Base-by-base conservation (phyloP, 768 basidiomycete genomes). In the Russula ochroleuca region DNA sequence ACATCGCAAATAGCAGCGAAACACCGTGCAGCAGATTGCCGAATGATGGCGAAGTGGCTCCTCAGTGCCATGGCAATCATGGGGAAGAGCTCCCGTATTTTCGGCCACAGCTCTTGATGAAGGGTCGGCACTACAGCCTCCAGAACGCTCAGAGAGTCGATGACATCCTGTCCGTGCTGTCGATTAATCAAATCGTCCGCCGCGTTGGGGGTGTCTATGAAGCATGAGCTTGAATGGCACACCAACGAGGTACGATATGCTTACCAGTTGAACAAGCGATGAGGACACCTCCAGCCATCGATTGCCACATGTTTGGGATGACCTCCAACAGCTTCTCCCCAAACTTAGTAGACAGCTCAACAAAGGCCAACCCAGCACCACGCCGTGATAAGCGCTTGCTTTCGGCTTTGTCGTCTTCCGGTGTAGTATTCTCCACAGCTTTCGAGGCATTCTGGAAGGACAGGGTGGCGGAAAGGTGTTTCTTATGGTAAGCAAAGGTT, bases 281-380 rank as follows among this genome's bases (percentile, higher is more conserved):
- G 50, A 88, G 69, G 41, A 97, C 72, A 25, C 90, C 87, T 25
- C 87, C 87, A 15, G 85, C 86, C 85, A 97, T 92, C 5, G 90
- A 93, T 54, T 89, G 86, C 95, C 96, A 98, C 81, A 98, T 90
- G 68, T 85, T 92, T 2, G 97, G 96, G n/a, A 98, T 84, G 38
- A 83, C 79, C 0, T 86, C 82, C 40, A 98, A 76, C 35, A 98
- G 77, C 15, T 75, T 76, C 2, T 83, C 72, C 0, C 90, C 94
- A 68, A 98, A 97, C 65, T 81, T 83, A 3, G 75, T 72, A 2
- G 94, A 92, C 35, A 99, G 76, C 64, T 90, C 80, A 54, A 83
- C 78, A 63, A 99, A 90, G 0, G 95, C 94, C 23, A 89, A 78
- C 15, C 87, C 78, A 1, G 95, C 95, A 25, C 97, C 97, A 56